Evolutionary conservation across 164 flowering plant genomes (phyloP), one percentile per base, ranked within the genome.

Genomic region (Kalanchoe fedtschenkoi): DNA sequence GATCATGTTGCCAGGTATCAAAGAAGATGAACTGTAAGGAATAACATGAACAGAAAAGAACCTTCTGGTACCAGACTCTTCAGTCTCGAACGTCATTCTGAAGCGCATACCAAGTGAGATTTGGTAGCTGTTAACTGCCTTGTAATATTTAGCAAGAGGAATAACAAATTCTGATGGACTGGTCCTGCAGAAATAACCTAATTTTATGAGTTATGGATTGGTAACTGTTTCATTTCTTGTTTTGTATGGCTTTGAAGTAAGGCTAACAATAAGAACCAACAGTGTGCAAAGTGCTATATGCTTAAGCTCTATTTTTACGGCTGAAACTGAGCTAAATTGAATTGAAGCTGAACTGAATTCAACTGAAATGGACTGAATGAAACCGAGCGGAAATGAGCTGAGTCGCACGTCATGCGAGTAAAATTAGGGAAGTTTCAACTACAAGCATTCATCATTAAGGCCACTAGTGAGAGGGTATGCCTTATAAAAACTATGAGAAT

Each of bases 141-240:
- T 90, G 83, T 87, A 85, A 74, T 85, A 93, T 75, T 93, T 93
- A 68, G 99, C 97, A 42, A 93, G 77, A 42, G 99, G 96, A 53
- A 93, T 81, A 41, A 93, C 96, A 75, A 91, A 95, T 68, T 95
- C 99, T n/a, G 99, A 93, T 35, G 95, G 97, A 72, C 97, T 93
- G 57, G 97, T 90, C 79, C 99, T 93, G 82, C 67, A 61, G 5
- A 43, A 19, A 57, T 19, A 44, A 62, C 11, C 26, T 47, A 19
- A 47, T 19, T 30, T 26, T 46, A 17, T 46, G 63, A 24, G 34
- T 62, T 51, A 16, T 2, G 55, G 37, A 62, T 42, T 46, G 29
- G 26, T 34, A 34, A 29, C 19, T n/a, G 39, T n/a, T 43, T 43
- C 9, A 43, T 43, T 43, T 21, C 19, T n/a, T 1, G 22, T n/a